phyloP scores from a whole-genome alignment of 306 rosid species.

The Canavalia ensiformis region DNA sequence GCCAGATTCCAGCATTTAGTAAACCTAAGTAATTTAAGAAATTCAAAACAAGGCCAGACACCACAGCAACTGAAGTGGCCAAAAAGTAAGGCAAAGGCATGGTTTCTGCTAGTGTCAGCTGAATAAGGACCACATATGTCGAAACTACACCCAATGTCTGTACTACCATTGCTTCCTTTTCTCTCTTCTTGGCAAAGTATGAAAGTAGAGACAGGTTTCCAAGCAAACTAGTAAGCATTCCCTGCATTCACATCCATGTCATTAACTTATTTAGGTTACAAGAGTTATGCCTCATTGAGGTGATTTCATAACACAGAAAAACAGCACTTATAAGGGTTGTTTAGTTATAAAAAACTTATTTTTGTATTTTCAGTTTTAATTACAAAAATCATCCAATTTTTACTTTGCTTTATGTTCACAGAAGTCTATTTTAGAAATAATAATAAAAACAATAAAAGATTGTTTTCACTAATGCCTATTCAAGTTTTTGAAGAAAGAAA shows the following conservation, averaged over 20 bases:
- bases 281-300: too few species aligned
- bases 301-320: too few species aligned
- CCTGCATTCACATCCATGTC: constrained; percentile 62
- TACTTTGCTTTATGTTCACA: too few species aligned
- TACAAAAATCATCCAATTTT: too few species aligned
- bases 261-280: not conserved
- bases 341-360: too few species aligned
- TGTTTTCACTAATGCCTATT: too few species aligned
- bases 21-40: constrained; percentile 74
- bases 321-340: too few species aligned
- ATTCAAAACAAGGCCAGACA: constrained; percentile 78
- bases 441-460: too few species aligned
- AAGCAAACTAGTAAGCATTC: constrained; percentile 85
- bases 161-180: constrained; percentile 83
- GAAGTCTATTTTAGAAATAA: too few species aligned
- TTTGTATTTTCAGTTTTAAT: too few species aligned
- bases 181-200: constrained; percentile 90
- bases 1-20: constrained; percentile 73
- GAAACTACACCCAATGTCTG: constrained; percentile 83
- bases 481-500: too few species aligned
- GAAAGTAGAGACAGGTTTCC: constrained; percentile 89
- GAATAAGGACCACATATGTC: constrained; percentile 69
- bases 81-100: constrained; percentile 83
- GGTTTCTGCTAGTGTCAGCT: constrained; percentile 83
- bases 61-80: constrained; percentile 68